A percentile compares a stretch with the other conserved stretches of the same genome.
Conservation (phyloP, 2,329 filamentous ascomycete species). For the Bertia moriformis region DNA sequence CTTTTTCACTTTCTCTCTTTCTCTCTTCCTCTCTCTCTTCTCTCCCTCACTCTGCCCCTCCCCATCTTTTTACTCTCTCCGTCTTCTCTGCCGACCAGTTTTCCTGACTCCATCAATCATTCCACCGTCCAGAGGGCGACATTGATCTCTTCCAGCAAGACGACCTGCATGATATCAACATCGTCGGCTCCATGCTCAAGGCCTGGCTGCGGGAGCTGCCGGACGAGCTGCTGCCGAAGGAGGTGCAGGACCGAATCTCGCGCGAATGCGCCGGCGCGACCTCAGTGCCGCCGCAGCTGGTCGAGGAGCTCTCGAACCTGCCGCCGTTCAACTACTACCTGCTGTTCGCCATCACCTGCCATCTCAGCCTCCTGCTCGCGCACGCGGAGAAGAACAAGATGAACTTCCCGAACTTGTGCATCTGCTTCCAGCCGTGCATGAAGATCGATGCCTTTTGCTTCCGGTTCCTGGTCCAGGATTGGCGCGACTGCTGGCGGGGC, state of each 20-base stretch:
- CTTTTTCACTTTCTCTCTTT: neutral
- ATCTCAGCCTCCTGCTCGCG: constrained; percentile 77
- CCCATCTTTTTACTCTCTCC: neutral
- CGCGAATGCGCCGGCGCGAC: constrained; percentile 67
- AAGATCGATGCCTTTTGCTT: constrained; percentile 93
- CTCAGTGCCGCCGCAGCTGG: constrained; percentile 68
- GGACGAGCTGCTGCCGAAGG: constrained; percentile 81
- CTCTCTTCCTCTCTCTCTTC: too few relatives aligned
- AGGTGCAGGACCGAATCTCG: constrained; percentile 65
- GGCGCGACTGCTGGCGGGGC: constrained; percentile 93
- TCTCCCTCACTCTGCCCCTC: neutral
- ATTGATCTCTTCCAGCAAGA: constrained; percentile 79
- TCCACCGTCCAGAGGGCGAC: constrained; percentile 59
- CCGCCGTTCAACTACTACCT: constrained; percentile 96
- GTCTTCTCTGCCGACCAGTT: constrained; percentile 7
- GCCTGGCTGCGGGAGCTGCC: constrained; percentile 91
- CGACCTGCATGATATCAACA: constrained; percentile 90
- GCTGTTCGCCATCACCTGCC: constrained; percentile 91
- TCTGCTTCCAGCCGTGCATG: constrained; percentile 94
- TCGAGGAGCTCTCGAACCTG: constrained; percentile 85
- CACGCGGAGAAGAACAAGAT: constrained; percentile 96
- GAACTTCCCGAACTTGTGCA: constrained; percentile 89
- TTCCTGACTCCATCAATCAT: constrained; percentile 2
- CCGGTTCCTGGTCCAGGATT: constrained; percentile 86
- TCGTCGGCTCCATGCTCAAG: constrained; percentile 90